Base-by-base conservation (phyloP, 2,329 filamentous ascomycete species). In the Nectriaceae sp. region DNA sequence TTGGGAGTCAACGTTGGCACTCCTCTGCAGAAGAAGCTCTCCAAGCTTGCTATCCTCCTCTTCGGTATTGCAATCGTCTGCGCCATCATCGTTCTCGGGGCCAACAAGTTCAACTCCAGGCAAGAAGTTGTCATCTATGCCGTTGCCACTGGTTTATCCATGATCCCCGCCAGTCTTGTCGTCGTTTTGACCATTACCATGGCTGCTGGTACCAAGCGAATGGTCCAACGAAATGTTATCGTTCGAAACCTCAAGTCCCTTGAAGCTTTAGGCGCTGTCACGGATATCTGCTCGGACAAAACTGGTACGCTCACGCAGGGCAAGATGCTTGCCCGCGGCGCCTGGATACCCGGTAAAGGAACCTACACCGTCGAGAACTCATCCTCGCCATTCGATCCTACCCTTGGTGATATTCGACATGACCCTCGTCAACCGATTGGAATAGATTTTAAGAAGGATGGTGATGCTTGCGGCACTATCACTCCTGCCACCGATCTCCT, bases 21-120 rank as follows among this genome's bases (percentile, higher is more conserved):
- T 3, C 86, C 86, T 1, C 71, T 89, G 31, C 84, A 88, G 63
- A 79, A 80, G 50, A 87, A 85, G 61, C 71, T 89, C 42, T 83
- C 80, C 56, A 83, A 85, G 61, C 78, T 89, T 42, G 85, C 85
- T 33, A 76, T 87, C 20, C 68, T 81, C 3, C 77, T 89, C 3
- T 55, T 57, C 35, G 77, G 73, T 33, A 76, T 85, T 47, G 84
- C 69, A 20, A 57, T 72, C 36, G 45, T 74, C 11, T 67, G 70
- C 18, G 68, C 68, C 11, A 65, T 72, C 33, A 68, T 73, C 26
- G 70, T 74, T 6, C 64, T 74, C 38, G 67, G 61, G 0, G 66
- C 63, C 21, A 72, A 70, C 55, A 67, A 65, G 45, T 70, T 69
- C 56, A 41, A 62, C 16, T 54, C 68, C 29, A 68, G 74, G 24